Base-by-base conservation (phyloP, 1,139 yeast genomes). In the Blastobotrys ciferrii region DNA sequence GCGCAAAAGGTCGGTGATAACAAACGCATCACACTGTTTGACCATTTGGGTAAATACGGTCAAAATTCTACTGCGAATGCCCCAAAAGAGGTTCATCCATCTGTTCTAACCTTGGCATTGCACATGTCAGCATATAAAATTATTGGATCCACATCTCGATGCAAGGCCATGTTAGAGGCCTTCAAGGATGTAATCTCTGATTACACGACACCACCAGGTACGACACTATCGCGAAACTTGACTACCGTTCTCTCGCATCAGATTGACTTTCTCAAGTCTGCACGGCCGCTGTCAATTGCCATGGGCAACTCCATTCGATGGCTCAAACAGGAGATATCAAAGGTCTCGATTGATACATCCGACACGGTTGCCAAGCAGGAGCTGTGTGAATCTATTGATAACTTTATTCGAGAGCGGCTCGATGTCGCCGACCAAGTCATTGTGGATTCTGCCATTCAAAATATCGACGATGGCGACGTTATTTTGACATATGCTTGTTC, bases 291-390 rank as follows among this genome's bases (percentile, higher is more conserved):
- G 49, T 82, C 95, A 50, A 87, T 91, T 7, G 80, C 96, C 1
- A 94, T 94, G 98, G 98, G 99, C 46, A 92, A 91, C 69, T 94
- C 98, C 2, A 94, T 94, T 56, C 80, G 98, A 59, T 89, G 97
- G 96, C 75, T 94, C 56, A 94, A 94, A 65, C 98, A 91, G 69
- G 94, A 87, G 64, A 92, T 94, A 50, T 83, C 96, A 1, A 77
- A 80, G 48, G 58, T 69, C 40, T 79, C 87, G 45, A 80, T 86
- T 50, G 95, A 86, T 56, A 73, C 81, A 25, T 72, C 81, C 13
- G 98, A 91, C 55, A 73, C 71, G 14, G 81, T 77, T 40, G 96
- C 97, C 37, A 91, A 88, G 62, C 70, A 68, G n/a, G 70, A 74
- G 32, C 74, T 94, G 51, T 69, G 79, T 53, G 82, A 76, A 40